Base-by-base conservation (phyloP, 169 alveolate species). In the Eimeria maxima region DNA sequence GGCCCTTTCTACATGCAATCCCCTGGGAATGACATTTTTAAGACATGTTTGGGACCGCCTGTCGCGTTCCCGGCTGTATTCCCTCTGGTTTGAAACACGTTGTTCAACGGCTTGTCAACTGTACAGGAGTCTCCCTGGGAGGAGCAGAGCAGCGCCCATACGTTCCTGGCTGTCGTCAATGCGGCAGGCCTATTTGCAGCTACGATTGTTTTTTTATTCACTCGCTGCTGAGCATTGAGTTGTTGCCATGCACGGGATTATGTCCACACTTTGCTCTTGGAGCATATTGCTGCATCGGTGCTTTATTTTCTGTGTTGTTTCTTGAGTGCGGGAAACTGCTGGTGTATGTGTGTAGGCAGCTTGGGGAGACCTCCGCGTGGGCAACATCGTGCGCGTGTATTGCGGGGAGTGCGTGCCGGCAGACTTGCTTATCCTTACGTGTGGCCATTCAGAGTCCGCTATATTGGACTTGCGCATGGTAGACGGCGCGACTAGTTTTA, bases 341-440 rank as follows among this genome's bases (percentile, higher is more conserved):
- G 14, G 76, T 27, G 11, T 24, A 4, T 74, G 45, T 24, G 4
- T 50, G 65, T 97, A 97, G 76, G 97, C 90, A 47, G 96, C 88
- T 80, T 98, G 99, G 99, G 98, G 98, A 29, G 97, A 98, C 91
- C 89, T 98, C 38, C 97, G 97, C 84, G 99, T 98, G 92, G 99
- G 99, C 29, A 99, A 99, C 96, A 97, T 99, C 38, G 98, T 99
- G 22, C 97, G 97, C 95, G 98, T 99, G 67, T 83, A 97, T 71
- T 29, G 53, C 44, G 95, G 94, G 93, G 98, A 98, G 95, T 96
- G 97, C 90, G 98, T 99, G 92, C 99, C 99, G 11, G 99, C 99
- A 2, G 99, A 99, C 96, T 90, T 99, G 93, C 95, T 99, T 57
- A 65, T 99, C 42, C 96, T 99, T 24, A 96, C 97, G 84, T 98